Evolutionary conservation across 2,329 filamentous ascomycete species (phyloP), one percentile per base, ranked within the genome.

Genomic region (Alternaria ventricosa): DNA sequence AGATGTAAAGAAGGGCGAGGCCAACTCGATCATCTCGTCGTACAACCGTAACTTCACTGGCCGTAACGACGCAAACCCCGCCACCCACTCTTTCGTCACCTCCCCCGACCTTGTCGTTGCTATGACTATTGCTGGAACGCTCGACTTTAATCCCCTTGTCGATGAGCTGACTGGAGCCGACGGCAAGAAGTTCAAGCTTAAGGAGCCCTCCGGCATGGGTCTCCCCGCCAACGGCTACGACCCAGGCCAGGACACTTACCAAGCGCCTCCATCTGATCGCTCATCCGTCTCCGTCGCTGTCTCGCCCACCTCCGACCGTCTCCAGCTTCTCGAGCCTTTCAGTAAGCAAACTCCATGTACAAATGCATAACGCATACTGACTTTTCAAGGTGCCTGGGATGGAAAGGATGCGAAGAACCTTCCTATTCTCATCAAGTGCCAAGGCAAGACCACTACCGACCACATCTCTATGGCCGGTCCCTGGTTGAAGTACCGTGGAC

Each of bases 31-130:
- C 81, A 87, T 99, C 80, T 97, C 94, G 50, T 98, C 96, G 27
- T 99, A 97, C 90, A 99, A 99, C 91, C 94, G 96, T 84, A 98
- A 99, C 90, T 98, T 99, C 87, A 98, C 95, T 66, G 95, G 95
- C 71, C 93, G 96, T 80, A 98, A 98, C 82, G 94, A 97, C 74
- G 94, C 92, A 72, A 98, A 97, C 87, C 94, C 94, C 44, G 93
- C 93, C 59, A 97, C 94, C 55, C 94, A 97, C 86, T 93, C 93
- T 62, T 97, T 97, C 82, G 94, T 97, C 71, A 91, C 94, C 69
- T 97, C 93, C 7, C 94, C 94, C 60, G 94, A 97, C 80, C 85
- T 97, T 66, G 93, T 96, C 46, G 92, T 96, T 57, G 94, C 94
- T 71, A 84, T 97, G 85, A 90, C 91, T 64, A 88, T 96, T 77